A percentile compares a stretch with the other conserved stretches of the same genome.
phyloP scores from a whole-genome alignment of 2,329 filamentous ascomycete genomes.

The Trichophyton schoenleinii region DNA sequence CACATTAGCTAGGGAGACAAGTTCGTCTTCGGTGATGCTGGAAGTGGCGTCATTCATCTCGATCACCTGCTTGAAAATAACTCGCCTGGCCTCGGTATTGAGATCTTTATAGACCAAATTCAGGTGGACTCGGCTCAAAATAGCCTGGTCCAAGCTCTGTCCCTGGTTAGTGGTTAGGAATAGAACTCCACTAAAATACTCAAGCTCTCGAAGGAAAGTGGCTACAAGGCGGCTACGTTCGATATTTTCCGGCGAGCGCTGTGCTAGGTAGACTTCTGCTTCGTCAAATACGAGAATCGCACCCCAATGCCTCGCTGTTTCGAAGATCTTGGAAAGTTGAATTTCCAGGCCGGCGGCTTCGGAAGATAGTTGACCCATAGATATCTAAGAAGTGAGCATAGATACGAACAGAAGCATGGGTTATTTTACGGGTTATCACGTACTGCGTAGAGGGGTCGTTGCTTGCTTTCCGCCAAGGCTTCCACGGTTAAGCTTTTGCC shows the following conservation, averaged over 20 bases:
- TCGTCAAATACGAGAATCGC: slow-evolving; percentile 14
- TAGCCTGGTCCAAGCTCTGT: slow-evolving; percentile 7
- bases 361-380: slow-evolving; percentile 7
- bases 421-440: too few species aligned
- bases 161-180: slow-evolving; percentile 12
- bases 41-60: background rate
- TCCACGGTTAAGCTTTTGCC: slow-evolving; percentile 28
- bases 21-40: slow-evolving; percentile 5
- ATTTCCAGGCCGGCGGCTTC: slow-evolving; percentile 7
- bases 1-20: slow-evolving; percentile 3
- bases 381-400: slow-evolving; percentile 5
- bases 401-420: background rate
- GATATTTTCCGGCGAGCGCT: slow-evolving; percentile 12
- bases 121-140: slow-evolving; percentile 9
- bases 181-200: slow-evolving; percentile 10
- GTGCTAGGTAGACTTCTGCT: slow-evolving; percentile 14
- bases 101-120: slow-evolving; percentile 9
- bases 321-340: slow-evolving; percentile 6
- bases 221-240: slow-evolving; percentile 17
- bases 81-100: slow-evolving; percentile 1
- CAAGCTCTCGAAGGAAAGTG: slow-evolving; percentile 10
- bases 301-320: slow-evolving; percentile 9
- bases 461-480: slow-evolving; percentile 6
- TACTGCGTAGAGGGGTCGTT: background rate
- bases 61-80: slow-evolving; percentile 9